A percentile compares a stretch with the other conserved stretches of the same genome.
Evolutionary conservation across 139 green algal species (phyloP).

Genomic region (Edaphochlamys debaryana): DNA sequence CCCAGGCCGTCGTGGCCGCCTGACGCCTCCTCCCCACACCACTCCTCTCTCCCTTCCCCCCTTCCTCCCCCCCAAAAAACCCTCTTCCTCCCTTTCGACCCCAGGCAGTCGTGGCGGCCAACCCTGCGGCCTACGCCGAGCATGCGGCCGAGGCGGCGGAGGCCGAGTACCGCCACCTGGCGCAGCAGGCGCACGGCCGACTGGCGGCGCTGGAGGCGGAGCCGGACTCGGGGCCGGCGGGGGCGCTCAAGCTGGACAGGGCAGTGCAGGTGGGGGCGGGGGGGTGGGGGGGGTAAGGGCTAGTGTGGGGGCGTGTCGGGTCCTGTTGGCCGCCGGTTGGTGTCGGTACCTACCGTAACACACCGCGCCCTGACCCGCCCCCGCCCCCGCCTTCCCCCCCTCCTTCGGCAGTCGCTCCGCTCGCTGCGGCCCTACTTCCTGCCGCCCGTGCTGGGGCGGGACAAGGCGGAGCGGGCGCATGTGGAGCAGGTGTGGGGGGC

Average conservation of each 20-base stretch:
- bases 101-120: slow-evolving; percentile 19
- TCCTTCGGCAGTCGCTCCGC: slow-evolving; percentile 5
- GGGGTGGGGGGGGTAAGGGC: too few relatives aligned
- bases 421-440: slow-evolving; percentile 51
- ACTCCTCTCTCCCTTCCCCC: too few relatives aligned
- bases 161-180: slow-evolving; percentile 17
- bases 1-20: too few relatives aligned
- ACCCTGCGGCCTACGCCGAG: slow-evolving; percentile 33
- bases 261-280: slow-evolving; percentile 20
- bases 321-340: not conserved
- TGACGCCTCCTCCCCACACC: too few relatives aligned
- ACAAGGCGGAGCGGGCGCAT: slow-evolving; percentile 4
- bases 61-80: too few relatives aligned
- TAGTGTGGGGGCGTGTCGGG: too few relatives aligned
- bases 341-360: too few relatives aligned
- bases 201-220: slow-evolving; percentile 1
- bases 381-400: too few relatives aligned
- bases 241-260: not conserved
- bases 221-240: slow-evolving; percentile 1
- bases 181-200: not conserved
- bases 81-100: too few relatives aligned
- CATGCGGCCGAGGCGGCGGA: slow-evolving; percentile 30
- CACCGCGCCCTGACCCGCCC: too few relatives aligned
- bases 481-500: slow-evolving; percentile 9
- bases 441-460: slow-evolving; percentile 20